Conservation (phyloP, 441 rosid species). For the Brassica balearica region DNA sequence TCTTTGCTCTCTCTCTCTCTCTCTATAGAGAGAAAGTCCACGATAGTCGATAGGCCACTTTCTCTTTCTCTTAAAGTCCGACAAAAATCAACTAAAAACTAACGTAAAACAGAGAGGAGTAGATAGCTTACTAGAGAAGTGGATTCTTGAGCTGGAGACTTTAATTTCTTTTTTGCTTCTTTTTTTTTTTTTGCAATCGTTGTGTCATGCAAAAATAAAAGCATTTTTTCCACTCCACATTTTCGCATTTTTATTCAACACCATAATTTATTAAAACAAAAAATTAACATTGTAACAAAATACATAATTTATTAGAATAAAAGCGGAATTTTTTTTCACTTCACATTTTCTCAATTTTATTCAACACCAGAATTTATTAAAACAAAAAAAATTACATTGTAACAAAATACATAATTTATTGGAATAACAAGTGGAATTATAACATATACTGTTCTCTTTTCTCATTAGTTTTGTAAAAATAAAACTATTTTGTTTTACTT, state of each 20-base stretch:
- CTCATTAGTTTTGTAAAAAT: too few species aligned
- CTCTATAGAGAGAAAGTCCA: constrained; percentile 39
- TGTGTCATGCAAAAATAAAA: constrained; percentile 15
- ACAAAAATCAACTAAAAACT: constrained; percentile 39
- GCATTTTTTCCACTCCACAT: constrained; percentile 1
- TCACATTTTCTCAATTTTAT: background rate
- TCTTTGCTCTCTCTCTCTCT: constrained; percentile 2
- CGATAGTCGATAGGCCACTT: constrained; percentile 25
- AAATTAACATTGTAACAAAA: too few species aligned
- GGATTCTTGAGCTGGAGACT: constrained; percentile 37
- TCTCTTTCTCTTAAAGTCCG: constrained; percentile 44
- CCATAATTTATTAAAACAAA: too few species aligned
- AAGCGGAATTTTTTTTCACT: too few species aligned
- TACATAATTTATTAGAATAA: too few species aligned
- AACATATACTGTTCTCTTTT: too few species aligned
- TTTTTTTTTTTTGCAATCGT: background rate
- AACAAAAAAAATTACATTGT: background rate
- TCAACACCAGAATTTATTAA: too few species aligned
- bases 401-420: background rate
- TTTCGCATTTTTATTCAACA: background rate
- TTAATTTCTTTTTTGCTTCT: constrained; percentile 11
- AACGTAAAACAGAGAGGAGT: constrained; percentile 30
- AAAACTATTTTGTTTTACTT: too few species aligned
- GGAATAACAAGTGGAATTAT: background rate
- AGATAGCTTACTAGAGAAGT: constrained; percentile 23